Evolutionary conservation across 1,284 basidiomycete species (phyloP).

Genomic region (Moesziomyces antarcticus): DNA sequence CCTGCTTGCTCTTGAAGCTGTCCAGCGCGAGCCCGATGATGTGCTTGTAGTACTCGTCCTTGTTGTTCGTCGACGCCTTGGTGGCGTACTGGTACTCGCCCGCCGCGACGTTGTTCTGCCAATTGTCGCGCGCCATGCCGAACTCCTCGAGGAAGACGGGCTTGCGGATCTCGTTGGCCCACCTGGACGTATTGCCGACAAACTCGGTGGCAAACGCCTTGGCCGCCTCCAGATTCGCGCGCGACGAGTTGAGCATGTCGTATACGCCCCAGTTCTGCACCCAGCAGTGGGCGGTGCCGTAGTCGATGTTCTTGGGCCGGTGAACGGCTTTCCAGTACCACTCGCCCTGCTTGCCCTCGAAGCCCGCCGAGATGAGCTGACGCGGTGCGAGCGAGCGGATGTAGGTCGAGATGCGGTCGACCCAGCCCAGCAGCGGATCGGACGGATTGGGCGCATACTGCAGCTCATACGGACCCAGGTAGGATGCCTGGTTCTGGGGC

Average conservation of each 20-base stretch:
- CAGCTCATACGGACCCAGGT: constrained; percentile 10
- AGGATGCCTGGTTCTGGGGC: constrained; percentile 4
- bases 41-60: constrained; percentile 42
- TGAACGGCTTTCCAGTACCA: constrained; percentile 51
- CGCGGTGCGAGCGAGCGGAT: constrained; percentile 43
- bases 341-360: constrained; percentile 56
- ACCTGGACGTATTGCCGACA: constrained; percentile 19
- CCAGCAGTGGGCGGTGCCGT: constrained; percentile 23
- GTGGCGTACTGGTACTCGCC: constrained; percentile 31
- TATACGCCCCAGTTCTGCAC: constrained; percentile 49
- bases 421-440: constrained; percentile 34
- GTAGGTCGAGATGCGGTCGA: constrained; percentile 37
- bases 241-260: constrained; percentile 39
- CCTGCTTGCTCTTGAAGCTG: constrained; percentile 21
- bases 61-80: constrained; percentile 37
- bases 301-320: constrained; percentile 33
- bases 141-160: constrained; percentile 56
- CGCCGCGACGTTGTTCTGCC: constrained; percentile 31
- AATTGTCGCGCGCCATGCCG: constrained; percentile 57
- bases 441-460: constrained; percentile 17
- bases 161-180: constrained; percentile 21
- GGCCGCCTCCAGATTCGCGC: constrained; percentile 29
- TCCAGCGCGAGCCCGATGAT: constrained; percentile 30
- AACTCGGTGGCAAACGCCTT: constrained; percentile 35
- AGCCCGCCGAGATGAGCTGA: constrained; percentile 54